Conservation (phyloP, 2,329 filamentous ascomycete genomes). For the Phyllosticta citriasiana region DNA sequence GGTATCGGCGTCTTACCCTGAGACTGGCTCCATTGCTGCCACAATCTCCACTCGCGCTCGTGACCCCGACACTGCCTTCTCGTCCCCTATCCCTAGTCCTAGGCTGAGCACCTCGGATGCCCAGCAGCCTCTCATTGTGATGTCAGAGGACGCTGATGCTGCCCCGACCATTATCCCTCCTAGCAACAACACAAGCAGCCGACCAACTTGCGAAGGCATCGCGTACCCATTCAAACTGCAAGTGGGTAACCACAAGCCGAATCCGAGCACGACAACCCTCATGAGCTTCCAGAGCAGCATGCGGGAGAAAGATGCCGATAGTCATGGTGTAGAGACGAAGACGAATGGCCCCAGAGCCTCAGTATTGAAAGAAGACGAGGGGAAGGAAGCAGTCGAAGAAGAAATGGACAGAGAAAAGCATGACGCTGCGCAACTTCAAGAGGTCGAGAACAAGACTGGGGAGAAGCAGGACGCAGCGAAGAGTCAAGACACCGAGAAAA, state of each 20-base stretch:
- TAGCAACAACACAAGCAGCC: constrained; percentile 45
- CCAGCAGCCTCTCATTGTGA: constrained; percentile 4
- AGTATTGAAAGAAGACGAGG: not conserved
- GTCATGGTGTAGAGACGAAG: not conserved
- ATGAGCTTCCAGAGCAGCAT: constrained; percentile 8
- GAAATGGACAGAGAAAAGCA: not conserved
- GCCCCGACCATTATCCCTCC: constrained; percentile 32
- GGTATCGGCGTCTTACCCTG: not conserved
- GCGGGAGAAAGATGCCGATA: not conserved
- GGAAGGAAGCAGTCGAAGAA: not conserved
- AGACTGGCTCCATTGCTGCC: not conserved
- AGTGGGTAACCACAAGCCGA: constrained; percentile 1
- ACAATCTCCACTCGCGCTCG: constrained; percentile 7
- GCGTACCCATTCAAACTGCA: constrained; percentile 64
- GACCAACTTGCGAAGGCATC: constrained; percentile 58
- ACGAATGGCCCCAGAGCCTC: not conserved
- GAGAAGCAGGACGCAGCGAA: not conserved
- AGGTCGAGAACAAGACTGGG: not conserved
- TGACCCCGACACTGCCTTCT: constrained; percentile 1
- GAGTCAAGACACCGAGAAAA: constrained; percentile 9
- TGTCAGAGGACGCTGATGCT: constrained; percentile 1
- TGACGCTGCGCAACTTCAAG: not conserved
- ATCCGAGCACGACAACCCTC: constrained; percentile 3
- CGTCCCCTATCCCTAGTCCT: constrained; percentile 6
- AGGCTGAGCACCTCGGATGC: not conserved